Percentiles rank a stretch among this genome's conserved stretches.
These are phyloP conservation scores for Colletotrichum gloeosporioides DNA, from an alignment of 2,329 filamentous ascomycete genomes.

Conservation along the genomic window DNA sequence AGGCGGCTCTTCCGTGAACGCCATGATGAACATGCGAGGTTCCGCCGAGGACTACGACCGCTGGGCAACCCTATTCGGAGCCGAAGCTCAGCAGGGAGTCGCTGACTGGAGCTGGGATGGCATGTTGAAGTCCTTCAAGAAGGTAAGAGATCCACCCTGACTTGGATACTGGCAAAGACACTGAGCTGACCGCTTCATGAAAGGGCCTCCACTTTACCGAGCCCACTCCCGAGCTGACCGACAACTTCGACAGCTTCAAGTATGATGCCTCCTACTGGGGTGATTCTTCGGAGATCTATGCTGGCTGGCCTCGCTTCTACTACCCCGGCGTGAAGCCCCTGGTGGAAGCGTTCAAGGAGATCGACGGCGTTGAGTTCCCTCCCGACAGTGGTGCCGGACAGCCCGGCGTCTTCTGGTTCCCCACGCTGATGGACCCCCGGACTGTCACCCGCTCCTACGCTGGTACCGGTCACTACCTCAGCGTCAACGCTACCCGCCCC, in stretches of 20 bases:
- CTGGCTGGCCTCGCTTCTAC: slow-evolving; percentile 43
- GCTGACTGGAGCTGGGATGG: slow-evolving; percentile 39
- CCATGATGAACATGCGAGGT: slow-evolving; percentile 22
- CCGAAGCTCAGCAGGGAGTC: slow-evolving; percentile 28
- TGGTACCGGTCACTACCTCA: slow-evolving; percentile 37
- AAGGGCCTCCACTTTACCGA: slow-evolving; percentile 12
- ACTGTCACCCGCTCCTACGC: slow-evolving; percentile 42
- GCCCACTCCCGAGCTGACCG: slow-evolving; percentile 20
- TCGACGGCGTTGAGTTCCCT: slow-evolving; percentile 43
- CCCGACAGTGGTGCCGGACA: slow-evolving; percentile 43
- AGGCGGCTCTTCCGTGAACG: slow-evolving; percentile 21
- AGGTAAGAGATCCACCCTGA: slow-evolving; percentile 29
- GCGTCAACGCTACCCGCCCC: slow-evolving; percentile 33
- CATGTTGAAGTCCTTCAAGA: slow-evolving; percentile 49
- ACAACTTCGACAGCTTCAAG: slow-evolving; percentile 30
- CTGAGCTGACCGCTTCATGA: background rate
- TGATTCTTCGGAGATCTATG: slow-evolving; percentile 38
- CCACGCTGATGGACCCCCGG: slow-evolving; percentile 44
- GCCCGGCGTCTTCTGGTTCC: slow-evolving; percentile 47
- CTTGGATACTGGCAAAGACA: background rate
- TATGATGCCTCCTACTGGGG: slow-evolving; percentile 42
- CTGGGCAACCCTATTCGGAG: slow-evolving; percentile 42
- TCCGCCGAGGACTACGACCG: slow-evolving; percentile 25
- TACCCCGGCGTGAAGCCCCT: slow-evolving; percentile 36
- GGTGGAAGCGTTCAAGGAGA: slow-evolving; percentile 39